Conservation (phyloP, 306 rosid genomes). For the Begonia fuchsioides region DNA sequence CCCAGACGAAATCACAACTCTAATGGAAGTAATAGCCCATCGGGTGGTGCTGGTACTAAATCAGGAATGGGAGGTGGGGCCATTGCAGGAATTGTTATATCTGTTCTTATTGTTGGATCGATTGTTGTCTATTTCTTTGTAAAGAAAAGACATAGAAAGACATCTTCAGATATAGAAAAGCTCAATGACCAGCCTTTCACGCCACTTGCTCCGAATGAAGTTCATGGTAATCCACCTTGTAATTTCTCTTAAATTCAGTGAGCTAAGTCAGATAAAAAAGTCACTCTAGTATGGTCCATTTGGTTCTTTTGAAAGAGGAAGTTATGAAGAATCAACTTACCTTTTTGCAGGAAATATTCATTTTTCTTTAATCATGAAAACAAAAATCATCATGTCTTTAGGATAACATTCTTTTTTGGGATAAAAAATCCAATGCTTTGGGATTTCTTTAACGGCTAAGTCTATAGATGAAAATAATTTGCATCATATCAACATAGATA, state of each 20-base stretch:
- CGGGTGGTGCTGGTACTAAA: constrained; percentile 41
- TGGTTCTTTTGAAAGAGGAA: neutral
- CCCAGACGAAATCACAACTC: constrained; percentile 33
- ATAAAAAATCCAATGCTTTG: no score
- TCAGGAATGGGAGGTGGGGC: constrained; percentile 89
- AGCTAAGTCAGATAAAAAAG: no score
- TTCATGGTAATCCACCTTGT: constrained; percentile 34
- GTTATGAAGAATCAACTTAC: no score
- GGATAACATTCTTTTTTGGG: no score
- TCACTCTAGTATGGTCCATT: constrained; percentile 1
- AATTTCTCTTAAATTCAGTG: neutral
- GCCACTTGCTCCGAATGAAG: constrained; percentile 44
- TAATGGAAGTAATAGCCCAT: constrained; percentile 24
- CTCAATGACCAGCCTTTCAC: constrained; percentile 48
- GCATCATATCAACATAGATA: no score
- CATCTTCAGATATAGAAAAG: constrained; percentile 58
- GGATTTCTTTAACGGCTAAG: no score
- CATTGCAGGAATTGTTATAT: constrained; percentile 85
- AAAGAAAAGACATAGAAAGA: constrained; percentile 59
- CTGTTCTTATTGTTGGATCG: constrained; percentile 63
- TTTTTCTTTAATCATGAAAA: no score
- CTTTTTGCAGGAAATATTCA: no score
- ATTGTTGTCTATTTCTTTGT: constrained; percentile 56
- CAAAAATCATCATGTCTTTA: no score
- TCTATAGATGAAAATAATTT: no score